Evolutionary conservation across 2,329 filamentous ascomycete species (phyloP), one percentile per base, ranked within the genome.

Genomic region (Chrysoporthe cubensis): DNA sequence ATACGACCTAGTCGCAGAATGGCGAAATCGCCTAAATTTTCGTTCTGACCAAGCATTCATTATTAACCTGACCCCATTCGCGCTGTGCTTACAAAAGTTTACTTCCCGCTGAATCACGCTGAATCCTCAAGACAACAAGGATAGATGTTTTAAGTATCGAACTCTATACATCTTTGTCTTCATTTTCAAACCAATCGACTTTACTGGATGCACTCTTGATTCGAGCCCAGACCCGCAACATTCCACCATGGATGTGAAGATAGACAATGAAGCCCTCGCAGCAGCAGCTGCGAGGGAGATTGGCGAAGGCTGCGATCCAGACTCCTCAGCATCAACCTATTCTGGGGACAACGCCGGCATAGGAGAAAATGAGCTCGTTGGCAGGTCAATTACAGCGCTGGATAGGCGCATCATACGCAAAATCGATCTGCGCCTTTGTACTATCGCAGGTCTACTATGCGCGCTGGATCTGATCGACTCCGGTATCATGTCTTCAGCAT

Each of bases 371-470:
- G 62, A 48, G 11, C 63, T 66, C 9, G 68, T 73, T 13, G 40
- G 18, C n/a, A 40, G 21, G 3, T 16, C 57, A 18, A 26, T 44
- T 11, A n/a, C 57, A 32, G 40, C n/a, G 37, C 73, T 84, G 50
- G 80, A 85, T 71, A 80, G 76, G 43, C 81, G 76, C 54, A 78
- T 91, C 42, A 85, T 88, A 21, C 80, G 84, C 68, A 91, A 91
- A 76, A 83, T 91, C 64, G 90, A 92, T 74, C 73, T 91, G 57
- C 85, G 90, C 34, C 80, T 92, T 2, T 92, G 90, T 78, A 89
- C 85, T 37, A 91, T 93, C 70, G 89, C 89, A 1, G 89, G 89
- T 1, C 83, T 92, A n/a, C 79, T 92, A 3, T 91, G 89, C 78
- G 88, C 85, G 70, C 82, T 92, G 67, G 90, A 92, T 75, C 80